These are phyloP conservation scores for Austroboletus niveus DNA, from an alignment of 1,284 basidiomycete genomes.

Conservation along the genomic window DNA sequence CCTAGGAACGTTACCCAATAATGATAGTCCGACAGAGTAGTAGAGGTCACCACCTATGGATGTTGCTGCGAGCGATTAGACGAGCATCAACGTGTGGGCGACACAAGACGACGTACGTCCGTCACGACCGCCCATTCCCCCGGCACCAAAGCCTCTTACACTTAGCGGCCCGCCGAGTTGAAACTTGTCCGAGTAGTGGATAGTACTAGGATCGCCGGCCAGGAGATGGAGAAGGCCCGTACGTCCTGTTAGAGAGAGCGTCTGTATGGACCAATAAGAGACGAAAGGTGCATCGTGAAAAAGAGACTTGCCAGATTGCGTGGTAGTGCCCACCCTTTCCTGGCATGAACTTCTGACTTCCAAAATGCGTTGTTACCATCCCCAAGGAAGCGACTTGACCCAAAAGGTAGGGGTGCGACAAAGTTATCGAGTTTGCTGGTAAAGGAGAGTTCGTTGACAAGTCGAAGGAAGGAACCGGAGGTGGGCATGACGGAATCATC, in stretches of 20 bases:
- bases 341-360: conserved; percentile 71
- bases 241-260: conserved; percentile 61
- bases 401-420: conserved; percentile 1
- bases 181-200: conserved; percentile 80
- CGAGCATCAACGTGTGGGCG: background rate
- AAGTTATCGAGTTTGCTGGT: conserved; percentile 22
- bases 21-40: conserved; percentile 81
- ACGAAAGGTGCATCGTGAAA: background rate
- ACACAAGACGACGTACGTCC: conserved; percentile 49
- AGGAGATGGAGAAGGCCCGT: conserved; percentile 64
- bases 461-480: conserved; percentile 19
- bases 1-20: conserved; percentile 77
- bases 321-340: conserved; percentile 59
- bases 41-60: conserved; percentile 88
- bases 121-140: conserved; percentile 84
- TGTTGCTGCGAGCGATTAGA: conserved; percentile 46
- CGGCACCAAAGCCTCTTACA: conserved; percentile 83
- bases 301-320: conserved; percentile 51
- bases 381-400: conserved; percentile 37
- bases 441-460: conserved; percentile 24
- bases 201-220: conserved; percentile 34
- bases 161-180: conserved; percentile 94
- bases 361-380: conserved; percentile 66
- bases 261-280: conserved; percentile 38
- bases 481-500: conserved; percentile 55